Conservation (phyloP, 2,329 filamentous ascomycete species). For the Neophaeococcomyces mojaviensis region DNA sequence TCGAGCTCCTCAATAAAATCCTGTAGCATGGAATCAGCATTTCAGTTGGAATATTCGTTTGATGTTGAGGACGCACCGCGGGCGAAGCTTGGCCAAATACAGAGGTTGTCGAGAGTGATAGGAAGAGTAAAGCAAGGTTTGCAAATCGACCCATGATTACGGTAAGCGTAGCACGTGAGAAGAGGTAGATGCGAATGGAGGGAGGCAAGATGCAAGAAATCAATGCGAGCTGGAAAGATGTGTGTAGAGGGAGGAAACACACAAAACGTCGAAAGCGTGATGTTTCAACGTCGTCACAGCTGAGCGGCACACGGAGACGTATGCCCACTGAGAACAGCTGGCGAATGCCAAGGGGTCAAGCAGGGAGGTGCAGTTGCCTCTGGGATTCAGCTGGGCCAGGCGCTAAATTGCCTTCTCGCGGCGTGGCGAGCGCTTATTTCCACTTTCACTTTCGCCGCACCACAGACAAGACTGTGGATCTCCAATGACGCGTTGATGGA, state of each 20-base stretch:
- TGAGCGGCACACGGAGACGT: too few relatives aligned
- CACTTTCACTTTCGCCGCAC: too few relatives aligned
- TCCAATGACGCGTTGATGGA: too few relatives aligned
- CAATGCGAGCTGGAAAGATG: not conserved
- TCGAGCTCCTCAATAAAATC: conserved; percentile 58
- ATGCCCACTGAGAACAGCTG: too few relatives aligned
- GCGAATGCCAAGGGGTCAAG: too few relatives aligned
- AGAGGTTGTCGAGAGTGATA: conserved; percentile 61
- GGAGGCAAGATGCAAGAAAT: conserved; percentile 18
- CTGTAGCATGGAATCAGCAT: conserved; percentile 11
- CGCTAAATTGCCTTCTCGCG: too few relatives aligned
- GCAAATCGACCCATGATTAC: conserved; percentile 64
- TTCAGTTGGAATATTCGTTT: conserved; percentile 17
- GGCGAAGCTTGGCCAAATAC: conserved; percentile 52
- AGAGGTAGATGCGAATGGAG: conserved; percentile 8
- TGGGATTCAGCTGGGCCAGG: too few relatives aligned
- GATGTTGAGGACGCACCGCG: conserved; percentile 13
- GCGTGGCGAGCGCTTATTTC: too few relatives aligned
- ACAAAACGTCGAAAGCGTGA: not conserved
- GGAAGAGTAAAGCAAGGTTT: conserved; percentile 62
- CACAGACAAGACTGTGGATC: too few relatives aligned
- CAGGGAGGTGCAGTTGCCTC: too few relatives aligned
- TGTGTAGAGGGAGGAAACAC: not conserved
- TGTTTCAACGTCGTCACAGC: too few relatives aligned
- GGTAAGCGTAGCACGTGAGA: conserved; percentile 14